Percentiles rank a stretch among this genome's conserved stretches.
Evolutionary conservation across 305 asterid genomes (phyloP).

Genomic region (Solanum aculeatissimum): DNA sequence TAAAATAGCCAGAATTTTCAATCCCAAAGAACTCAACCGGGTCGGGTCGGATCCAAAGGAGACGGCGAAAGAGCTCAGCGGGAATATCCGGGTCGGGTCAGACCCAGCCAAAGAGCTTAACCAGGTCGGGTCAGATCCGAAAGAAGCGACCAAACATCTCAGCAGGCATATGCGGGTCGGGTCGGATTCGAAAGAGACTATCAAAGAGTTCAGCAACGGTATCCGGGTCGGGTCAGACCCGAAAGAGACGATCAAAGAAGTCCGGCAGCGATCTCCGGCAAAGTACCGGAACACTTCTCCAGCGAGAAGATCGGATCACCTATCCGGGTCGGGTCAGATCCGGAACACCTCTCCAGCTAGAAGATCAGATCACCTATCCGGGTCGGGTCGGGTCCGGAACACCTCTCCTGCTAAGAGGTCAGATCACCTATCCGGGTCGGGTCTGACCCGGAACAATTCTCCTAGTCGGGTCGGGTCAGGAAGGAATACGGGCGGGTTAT

Average conservation of each 20-base stretch:
- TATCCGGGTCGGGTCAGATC: slow-evolving; percentile 24
- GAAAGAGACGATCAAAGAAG: not conserved
- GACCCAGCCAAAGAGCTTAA: not conserved
- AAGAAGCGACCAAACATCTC: not conserved
- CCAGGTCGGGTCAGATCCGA: not conserved
- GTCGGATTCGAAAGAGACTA: not conserved
- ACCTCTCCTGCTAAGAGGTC: slow-evolving; percentile 4
- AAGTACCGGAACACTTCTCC: slow-evolving; percentile 16
- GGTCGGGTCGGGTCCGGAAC: slow-evolving; percentile 23
- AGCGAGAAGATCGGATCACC: slow-evolving; percentile 8
- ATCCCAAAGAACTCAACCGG: not conserved
- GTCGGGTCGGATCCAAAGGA: not conserved
- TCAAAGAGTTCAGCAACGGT: not conserved
- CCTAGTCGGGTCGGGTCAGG: slow-evolving; percentile 19
- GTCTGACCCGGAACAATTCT: slow-evolving; percentile 19
- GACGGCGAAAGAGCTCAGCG: not conserved
- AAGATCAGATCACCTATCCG: slow-evolving; percentile 20
- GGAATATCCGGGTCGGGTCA: not conserved
- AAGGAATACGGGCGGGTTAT: not conserved
- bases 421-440: slow-evolving; percentile 18
- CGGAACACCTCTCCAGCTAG: slow-evolving; percentile 14
- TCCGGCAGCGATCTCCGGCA: slow-evolving; percentile 33
- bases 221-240: not conserved
- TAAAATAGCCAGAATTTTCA: not conserved
- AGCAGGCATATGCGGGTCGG: not conserved